Evolutionary conservation across 805 yeast species (phyloP).

Genomic region (Zygoascus ofunaensis): DNA sequence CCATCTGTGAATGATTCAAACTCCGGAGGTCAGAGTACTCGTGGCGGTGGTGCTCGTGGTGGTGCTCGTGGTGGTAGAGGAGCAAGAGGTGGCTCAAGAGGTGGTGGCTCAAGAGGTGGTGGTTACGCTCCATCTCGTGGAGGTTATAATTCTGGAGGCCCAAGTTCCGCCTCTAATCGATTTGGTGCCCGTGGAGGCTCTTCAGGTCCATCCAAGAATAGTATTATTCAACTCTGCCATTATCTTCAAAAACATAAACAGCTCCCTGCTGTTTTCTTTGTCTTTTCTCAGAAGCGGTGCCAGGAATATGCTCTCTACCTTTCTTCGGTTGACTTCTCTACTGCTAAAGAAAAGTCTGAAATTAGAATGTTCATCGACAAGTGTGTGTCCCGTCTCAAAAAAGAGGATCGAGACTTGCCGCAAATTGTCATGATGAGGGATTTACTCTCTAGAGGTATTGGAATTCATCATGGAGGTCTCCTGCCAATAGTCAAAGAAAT

Average conservation of each 20-base stretch:
- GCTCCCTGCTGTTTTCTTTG: slow-evolving; percentile 89
- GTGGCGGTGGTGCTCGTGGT: slow-evolving; percentile 37
- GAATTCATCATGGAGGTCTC: slow-evolving; percentile 92
- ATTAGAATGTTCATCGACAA: slow-evolving; percentile 88
- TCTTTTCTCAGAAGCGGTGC: slow-evolving; percentile 86
- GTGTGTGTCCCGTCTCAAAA: slow-evolving; percentile 77
- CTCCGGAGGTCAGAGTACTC: slow-evolving; percentile 16
- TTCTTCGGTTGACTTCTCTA: slow-evolving; percentile 66
- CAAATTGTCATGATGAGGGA: slow-evolving; percentile 80
- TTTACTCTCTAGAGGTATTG: slow-evolving; percentile 81
- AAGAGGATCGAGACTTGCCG: slow-evolving; percentile 88
- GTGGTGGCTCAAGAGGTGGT: slow-evolving; percentile 27
- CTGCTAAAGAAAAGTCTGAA: slow-evolving; percentile 78
- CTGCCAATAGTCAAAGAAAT: slow-evolving; percentile 89
- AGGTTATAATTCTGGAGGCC: slow-evolving; percentile 22
- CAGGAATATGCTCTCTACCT: slow-evolving; percentile 85
- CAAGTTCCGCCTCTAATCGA: slow-evolving; percentile 1
- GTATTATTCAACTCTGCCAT: slow-evolving; percentile 69
- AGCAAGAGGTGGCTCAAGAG: slow-evolving; percentile 28
- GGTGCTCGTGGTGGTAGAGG: slow-evolving; percentile 31
- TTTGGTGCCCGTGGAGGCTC: slow-evolving; percentile 40
- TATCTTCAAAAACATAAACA: slow-evolving; percentile 55
- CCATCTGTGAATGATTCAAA: background rate
- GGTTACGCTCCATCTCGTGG: slow-evolving; percentile 16
- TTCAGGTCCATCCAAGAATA: slow-evolving; percentile 37